phyloP scores from a whole-genome alignment of 805 yeast genomes.

The Yarrowia sp. region DNA sequence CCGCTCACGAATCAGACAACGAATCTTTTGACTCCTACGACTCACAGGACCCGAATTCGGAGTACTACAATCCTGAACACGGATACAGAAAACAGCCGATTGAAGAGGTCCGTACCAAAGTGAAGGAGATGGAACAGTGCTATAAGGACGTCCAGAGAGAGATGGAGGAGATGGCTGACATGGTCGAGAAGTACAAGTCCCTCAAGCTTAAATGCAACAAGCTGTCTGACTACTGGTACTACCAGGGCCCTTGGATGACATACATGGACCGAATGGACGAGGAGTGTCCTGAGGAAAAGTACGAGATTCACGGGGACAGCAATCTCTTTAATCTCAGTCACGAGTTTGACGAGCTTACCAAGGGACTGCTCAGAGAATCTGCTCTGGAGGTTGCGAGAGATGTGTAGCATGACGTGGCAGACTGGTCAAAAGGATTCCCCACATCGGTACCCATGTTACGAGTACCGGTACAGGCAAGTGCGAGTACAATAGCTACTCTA shows the following conservation, averaged over 20 bases:
- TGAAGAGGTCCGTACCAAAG: background rate
- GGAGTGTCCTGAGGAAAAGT: conserved; percentile 19
- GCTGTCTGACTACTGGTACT: background rate
- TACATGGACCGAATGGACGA: conserved; percentile 22
- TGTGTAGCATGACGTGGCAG: background rate
- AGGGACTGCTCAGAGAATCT: background rate
- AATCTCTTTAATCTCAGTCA: background rate
- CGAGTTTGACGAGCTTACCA: conserved; percentile 6
- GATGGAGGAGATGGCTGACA: background rate
- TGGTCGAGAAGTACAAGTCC: conserved; percentile 12
- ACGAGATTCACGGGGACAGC: background rate
- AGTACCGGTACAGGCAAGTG: too few relatives aligned
- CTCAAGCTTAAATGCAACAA: conserved; percentile 11
- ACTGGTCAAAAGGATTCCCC: too few relatives aligned
- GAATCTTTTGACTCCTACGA: background rate
- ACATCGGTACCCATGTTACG: too few relatives aligned
- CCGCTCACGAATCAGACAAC: background rate
- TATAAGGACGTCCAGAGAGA: background rate
- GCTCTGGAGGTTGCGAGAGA: conserved; percentile 15
- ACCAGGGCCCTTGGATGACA: background rate
- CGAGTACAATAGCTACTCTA: too few relatives aligned
- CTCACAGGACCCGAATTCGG: background rate
- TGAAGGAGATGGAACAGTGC: conserved; percentile 10
- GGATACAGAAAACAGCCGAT: conserved; percentile 7
- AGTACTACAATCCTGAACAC: conserved; percentile 1